Evolutionary conservation across 768 basidiomycete species (phyloP).

Genomic region (Phylloporus arenicola): DNA sequence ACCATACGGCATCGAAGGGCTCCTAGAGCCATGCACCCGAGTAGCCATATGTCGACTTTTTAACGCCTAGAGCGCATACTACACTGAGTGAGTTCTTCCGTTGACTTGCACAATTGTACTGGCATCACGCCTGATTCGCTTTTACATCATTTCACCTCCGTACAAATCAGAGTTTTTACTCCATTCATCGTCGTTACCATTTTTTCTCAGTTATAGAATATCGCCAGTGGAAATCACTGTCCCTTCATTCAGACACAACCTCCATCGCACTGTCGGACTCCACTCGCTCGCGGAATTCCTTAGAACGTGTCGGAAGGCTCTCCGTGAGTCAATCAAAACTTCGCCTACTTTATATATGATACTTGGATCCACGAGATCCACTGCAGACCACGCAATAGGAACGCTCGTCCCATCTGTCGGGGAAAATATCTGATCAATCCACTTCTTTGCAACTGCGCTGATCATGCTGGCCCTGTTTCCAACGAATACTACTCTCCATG

Average conservation of each 20-base stretch:
- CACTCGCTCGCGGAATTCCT: no score
- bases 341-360: not conserved
- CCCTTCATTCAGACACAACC: no score
- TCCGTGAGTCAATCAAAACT: not conserved
- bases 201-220: no score
- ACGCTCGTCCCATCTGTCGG: not conserved
- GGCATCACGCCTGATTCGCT: no score
- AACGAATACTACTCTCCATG: not conserved
- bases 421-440: not conserved
- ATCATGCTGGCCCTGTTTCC: not conserved
- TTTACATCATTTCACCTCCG: no score
- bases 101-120: no score
- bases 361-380: not conserved
- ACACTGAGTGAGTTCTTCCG: no score
- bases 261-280: no score
- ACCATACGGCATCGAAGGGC: constrained; percentile 50
- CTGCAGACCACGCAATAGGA: not conserved
- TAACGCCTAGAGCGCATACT: constrained; percentile 43
- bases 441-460: not conserved
- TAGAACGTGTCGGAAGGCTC: no score
- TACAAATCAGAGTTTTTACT: no score
- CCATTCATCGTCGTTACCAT: no score
- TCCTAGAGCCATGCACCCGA: constrained; percentile 63
- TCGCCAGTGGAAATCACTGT: no score
- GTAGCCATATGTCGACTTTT: constrained; percentile 26